phyloP scores from a whole-genome alignment of 208 protist genomes.

The Leishmania lainsoni region DNA sequence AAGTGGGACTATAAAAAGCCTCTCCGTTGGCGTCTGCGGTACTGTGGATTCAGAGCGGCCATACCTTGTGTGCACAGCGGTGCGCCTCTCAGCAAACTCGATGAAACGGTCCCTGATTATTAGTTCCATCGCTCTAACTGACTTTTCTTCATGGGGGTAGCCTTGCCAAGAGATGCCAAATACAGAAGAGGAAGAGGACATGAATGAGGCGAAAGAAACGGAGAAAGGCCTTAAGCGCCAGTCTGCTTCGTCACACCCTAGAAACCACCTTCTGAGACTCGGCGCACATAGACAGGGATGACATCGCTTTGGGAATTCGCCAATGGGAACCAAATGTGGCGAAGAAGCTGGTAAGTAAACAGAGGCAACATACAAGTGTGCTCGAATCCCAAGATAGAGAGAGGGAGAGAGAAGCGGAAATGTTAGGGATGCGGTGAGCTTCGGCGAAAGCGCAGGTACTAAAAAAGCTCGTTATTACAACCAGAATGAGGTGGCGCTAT shows the following conservation, averaged over 20 bases:
- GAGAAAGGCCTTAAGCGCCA: background rate
- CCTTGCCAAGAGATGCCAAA: background rate
- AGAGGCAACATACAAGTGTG: background rate
- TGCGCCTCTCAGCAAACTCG: constrained; percentile 33
- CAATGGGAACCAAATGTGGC: background rate
- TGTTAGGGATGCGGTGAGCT: background rate
- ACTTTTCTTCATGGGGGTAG: background rate
- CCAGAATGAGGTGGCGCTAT: background rate
- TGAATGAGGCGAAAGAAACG: background rate
- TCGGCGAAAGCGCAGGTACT: background rate
- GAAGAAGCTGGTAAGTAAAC: background rate
- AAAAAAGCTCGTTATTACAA: background rate
- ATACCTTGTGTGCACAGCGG: constrained; percentile 4
- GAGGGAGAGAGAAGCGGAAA: background rate
- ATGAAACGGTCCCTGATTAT: constrained; percentile 36
- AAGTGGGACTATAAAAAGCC: constrained; percentile 16
- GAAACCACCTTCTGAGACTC: background rate
- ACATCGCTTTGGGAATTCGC: background rate
- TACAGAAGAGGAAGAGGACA: background rate
- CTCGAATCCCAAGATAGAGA: background rate
- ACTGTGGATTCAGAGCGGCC: background rate
- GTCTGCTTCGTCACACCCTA: background rate
- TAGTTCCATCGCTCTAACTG: background rate
- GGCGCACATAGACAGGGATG: background rate
- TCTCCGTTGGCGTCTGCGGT: background rate